Evolutionary conservation across 139 green algal genomes (phyloP).

Genomic region (Chlamydomonas schloesseri): DNA sequence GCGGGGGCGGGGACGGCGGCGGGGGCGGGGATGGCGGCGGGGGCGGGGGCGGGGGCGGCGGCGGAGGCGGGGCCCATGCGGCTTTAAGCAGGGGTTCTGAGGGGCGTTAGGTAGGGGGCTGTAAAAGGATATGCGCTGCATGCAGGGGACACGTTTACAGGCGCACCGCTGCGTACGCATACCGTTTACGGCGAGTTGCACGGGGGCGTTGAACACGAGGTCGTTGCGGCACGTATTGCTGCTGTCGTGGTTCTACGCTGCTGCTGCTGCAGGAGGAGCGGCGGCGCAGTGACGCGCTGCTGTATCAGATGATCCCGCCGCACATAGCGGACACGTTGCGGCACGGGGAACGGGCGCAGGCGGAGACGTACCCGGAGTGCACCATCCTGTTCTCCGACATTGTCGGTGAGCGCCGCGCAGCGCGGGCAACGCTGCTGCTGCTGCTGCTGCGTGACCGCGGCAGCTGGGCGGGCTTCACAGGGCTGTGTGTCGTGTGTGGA

Average conservation of each 20-base stretch:
- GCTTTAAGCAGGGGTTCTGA: too few relatives aligned
- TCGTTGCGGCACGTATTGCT: too few relatives aligned
- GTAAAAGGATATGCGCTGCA: too few relatives aligned
- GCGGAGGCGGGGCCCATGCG: not conserved
- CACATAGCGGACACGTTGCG: constrained; percentile 16
- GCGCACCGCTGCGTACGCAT: too few relatives aligned
- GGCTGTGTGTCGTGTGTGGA: not conserved
- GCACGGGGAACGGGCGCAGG: not conserved
- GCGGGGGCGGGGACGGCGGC: too few relatives aligned
- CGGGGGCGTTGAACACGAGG: too few relatives aligned
- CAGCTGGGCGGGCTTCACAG: not conserved
- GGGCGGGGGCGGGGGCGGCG: not conserved
- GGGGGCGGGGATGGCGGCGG: too few relatives aligned
- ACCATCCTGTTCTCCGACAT: too few relatives aligned
- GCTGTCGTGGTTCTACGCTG: too few relatives aligned
- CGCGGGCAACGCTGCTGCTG: not conserved
- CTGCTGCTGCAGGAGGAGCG: not conserved
- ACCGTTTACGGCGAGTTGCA: too few relatives aligned
- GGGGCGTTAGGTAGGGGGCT: too few relatives aligned
- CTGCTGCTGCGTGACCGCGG: not conserved
- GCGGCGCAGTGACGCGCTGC: constrained; percentile 25
- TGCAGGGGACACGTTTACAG: too few relatives aligned
- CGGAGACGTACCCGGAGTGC: constrained; percentile 19
- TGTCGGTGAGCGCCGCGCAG: not conserved
- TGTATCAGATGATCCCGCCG: constrained; percentile 8